phyloP scores from a whole-genome alignment of 2,329 filamentous ascomycete species.

The Meredithiella fracta region DNA sequence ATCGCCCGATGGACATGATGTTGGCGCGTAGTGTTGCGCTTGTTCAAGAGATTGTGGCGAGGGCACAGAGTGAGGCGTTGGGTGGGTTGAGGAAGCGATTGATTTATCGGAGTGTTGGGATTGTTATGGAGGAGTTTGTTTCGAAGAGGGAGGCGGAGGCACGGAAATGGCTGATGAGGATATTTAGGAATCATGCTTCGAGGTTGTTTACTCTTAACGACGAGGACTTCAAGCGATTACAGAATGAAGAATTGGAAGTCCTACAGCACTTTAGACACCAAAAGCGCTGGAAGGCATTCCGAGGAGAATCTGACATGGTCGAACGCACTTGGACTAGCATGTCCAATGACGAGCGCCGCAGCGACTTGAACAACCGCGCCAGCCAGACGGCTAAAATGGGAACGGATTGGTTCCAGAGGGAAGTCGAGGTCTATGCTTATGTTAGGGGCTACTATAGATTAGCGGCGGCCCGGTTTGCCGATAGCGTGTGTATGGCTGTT shows the following conservation, averaged over 20 bases:
- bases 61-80: slow-evolving; percentile 32
- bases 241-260: slow-evolving; percentile 28
- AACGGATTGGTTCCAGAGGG: slow-evolving; percentile 39
- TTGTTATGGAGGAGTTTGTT: slow-evolving; percentile 30
- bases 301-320: slow-evolving; percentile 16
- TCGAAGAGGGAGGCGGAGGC: slow-evolving; percentile 24
- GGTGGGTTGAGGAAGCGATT: slow-evolving; percentile 29
- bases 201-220: slow-evolving; percentile 42
- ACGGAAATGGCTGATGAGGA: slow-evolving; percentile 24
- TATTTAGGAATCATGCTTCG: slow-evolving; percentile 36
- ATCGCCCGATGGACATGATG: slow-evolving; percentile 32
- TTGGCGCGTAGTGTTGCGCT: slow-evolving; percentile 30
- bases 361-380: slow-evolving; percentile 28
- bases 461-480: slow-evolving; percentile 47
- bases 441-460: slow-evolving; percentile 54
- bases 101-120: slow-evolving; percentile 32
- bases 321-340: slow-evolving; percentile 28
- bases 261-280: slow-evolving; percentile 33
- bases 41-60: slow-evolving; percentile 23
- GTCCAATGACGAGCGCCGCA: slow-evolving; percentile 30
- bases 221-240: slow-evolving; percentile 30
- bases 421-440: slow-evolving; percentile 45
- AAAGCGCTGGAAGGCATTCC: slow-evolving; percentile 30
- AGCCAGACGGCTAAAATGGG: slow-evolving; percentile 32
- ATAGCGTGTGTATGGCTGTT: slow-evolving; percentile 33